phyloP scores from a whole-genome alignment of 768 basidiomycete genomes.

The Hirschioporus abietinus region DNA sequence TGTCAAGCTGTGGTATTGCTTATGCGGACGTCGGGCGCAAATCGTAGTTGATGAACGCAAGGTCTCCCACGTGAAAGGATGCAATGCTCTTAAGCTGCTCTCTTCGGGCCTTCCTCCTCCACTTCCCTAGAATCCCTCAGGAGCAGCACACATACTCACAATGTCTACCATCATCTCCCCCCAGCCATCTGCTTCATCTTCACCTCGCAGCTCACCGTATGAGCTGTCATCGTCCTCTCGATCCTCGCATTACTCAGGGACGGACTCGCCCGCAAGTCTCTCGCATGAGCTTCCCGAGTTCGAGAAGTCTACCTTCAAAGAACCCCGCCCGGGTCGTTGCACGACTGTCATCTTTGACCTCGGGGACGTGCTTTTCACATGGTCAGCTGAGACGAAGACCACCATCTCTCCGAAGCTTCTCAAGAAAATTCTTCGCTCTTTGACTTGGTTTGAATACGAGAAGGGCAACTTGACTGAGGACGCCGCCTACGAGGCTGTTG shows the following conservation, averaged over 20 bases:
- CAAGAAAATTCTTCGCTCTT: constrained; percentile 35
- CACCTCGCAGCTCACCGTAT: background rate
- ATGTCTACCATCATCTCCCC: background rate
- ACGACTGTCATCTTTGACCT: constrained; percentile 45
- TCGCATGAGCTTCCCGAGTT: background rate
- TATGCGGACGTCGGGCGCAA: background rate
- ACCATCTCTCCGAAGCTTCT: constrained; percentile 36
- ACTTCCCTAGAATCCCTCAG: constrained; percentile 1
- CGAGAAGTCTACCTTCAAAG: background rate
- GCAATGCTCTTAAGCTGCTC: background rate
- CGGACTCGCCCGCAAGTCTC: background rate
- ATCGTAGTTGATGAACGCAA: background rate
- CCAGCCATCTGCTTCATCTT: background rate
- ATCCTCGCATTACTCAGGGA: background rate
- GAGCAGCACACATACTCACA: background rate
- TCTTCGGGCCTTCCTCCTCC: background rate
- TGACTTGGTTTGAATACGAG: constrained; percentile 53
- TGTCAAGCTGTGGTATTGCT: background rate
- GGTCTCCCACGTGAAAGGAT: background rate
- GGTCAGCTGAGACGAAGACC: constrained; percentile 43
- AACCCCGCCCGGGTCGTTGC: background rate
- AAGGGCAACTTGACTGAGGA: constrained; percentile 38
- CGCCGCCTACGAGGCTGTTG: constrained; percentile 38
- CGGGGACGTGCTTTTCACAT: constrained; percentile 52
- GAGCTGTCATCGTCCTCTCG: background rate